Conservation (phyloP, 1,139 yeast genomes). For the Taiozyma sp. region DNA sequence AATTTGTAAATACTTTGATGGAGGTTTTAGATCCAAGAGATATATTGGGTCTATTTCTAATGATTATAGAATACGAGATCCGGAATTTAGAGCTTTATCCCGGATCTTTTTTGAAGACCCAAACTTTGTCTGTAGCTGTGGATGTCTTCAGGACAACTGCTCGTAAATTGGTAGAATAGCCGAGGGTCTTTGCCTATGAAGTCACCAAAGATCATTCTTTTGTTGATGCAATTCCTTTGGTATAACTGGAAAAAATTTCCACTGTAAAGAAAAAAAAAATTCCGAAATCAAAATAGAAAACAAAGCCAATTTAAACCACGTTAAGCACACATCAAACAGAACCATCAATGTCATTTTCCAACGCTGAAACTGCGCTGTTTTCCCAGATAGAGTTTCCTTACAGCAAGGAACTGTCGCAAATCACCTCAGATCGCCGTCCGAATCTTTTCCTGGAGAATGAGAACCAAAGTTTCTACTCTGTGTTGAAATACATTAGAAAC, state of each 20-base stretch:
- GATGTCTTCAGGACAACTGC: no score
- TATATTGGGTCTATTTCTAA: no score
- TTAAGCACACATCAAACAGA: no score
- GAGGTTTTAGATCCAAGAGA: not conserved
- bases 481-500: slow-evolving; percentile 19
- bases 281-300: not conserved
- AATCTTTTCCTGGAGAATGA: slow-evolving; percentile 16
- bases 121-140: no score
- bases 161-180: no score
- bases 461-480: slow-evolving; percentile 17
- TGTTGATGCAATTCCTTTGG: no score
- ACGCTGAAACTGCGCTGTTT: slow-evolving; percentile 5
- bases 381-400: slow-evolving; percentile 16
- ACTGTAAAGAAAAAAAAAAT: not conserved
- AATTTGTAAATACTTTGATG: not conserved
- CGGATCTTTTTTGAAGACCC: no score
- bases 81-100: no score
- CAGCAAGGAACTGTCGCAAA: slow-evolving; percentile 14
- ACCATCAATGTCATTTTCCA: not conserved
- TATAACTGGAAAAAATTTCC: no score
- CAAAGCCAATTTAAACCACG: not conserved
- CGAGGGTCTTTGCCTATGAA: no score
- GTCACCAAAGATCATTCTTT: no score
- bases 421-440: slow-evolving; percentile 13
- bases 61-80: no score